phyloP scores from a whole-genome alignment of 192 early-diverging fungal genomes.

The Coemansia sp. region DNA sequence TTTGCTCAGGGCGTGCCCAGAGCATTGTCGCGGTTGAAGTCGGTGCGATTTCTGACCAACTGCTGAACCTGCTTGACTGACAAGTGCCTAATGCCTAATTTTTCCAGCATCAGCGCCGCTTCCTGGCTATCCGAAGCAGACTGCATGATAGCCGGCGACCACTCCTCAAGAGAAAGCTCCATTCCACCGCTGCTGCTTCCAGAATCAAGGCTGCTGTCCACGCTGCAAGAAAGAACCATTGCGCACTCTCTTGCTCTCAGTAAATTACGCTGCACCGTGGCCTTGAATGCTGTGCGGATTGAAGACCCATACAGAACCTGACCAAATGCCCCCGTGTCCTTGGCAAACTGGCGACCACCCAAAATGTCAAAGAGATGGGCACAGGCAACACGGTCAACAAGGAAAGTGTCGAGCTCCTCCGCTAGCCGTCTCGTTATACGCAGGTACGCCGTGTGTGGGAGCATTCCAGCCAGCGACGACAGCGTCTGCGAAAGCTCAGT shows the following conservation, averaged over 20 bases:
- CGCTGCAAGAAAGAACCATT: slow-evolving; percentile 12
- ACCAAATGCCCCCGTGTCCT: slow-evolving; percentile 18
- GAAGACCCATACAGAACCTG: slow-evolving; percentile 14
- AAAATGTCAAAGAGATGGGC: slow-evolving; percentile 23
- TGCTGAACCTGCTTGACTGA: slow-evolving; percentile 23
- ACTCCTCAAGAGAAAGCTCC: slow-evolving; percentile 26
- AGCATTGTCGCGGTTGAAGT: slow-evolving; percentile 10
- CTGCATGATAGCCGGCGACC: slow-evolving; percentile 20
- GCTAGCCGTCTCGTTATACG: slow-evolving; percentile 23
- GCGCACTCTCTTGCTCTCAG: slow-evolving; percentile 21
- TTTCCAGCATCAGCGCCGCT: slow-evolving; percentile 18
- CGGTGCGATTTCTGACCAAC: slow-evolving; percentile 24
- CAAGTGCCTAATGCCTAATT: slow-evolving; percentile 29
- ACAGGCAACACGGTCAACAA: slow-evolving; percentile 34
- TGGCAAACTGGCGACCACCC: slow-evolving; percentile 33
- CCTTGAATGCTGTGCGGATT: not conserved
- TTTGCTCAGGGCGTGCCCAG: not conserved
- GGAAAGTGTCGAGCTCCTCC: slow-evolving; percentile 30
- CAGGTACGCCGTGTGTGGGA: slow-evolving; percentile 20
- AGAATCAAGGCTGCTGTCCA: slow-evolving; percentile 7
- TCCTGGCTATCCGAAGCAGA: slow-evolving; percentile 15
- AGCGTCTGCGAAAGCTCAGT: slow-evolving; percentile 24
- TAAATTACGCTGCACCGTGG: slow-evolving; percentile 3
- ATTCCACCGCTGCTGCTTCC: not conserved
- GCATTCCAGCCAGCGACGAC: slow-evolving; percentile 5